These are phyloP conservation scores for Cyberlindnera misumaiensis DNA, from an alignment of 805 yeast species.

Conservation along the genomic window DNA sequence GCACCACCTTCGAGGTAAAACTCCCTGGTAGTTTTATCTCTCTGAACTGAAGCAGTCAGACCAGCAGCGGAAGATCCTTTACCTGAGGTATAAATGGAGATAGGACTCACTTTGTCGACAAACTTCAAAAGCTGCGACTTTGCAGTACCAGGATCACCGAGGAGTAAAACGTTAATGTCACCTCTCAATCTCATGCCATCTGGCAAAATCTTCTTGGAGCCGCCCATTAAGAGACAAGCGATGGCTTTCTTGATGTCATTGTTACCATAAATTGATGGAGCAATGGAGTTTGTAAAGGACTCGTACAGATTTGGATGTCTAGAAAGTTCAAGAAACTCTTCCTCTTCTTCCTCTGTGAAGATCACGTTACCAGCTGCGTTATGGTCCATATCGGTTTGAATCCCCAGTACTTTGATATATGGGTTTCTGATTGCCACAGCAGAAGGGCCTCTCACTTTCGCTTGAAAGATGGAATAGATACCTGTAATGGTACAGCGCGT, in stretches of 20 bases:
- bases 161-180: slow-evolving; percentile 83
- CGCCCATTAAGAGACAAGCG: slow-evolving; percentile 88
- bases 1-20: slow-evolving; percentile 99
- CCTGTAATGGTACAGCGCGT: slow-evolving; percentile 90
- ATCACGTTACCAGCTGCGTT: slow-evolving; percentile 51
- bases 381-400: slow-evolving; percentile 75
- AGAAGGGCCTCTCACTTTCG: slow-evolving; percentile 48
- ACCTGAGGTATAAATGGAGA: slow-evolving; percentile 95
- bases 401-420: slow-evolving; percentile 79
- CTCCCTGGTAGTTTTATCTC: slow-evolving; percentile 83
- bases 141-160: slow-evolving; percentile 99
- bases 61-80: slow-evolving; percentile 99
- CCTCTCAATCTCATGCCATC: slow-evolving; percentile 97
- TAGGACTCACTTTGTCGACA: slow-evolving; percentile 91
- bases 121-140: slow-evolving; percentile 93
- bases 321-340: slow-evolving; percentile 75
- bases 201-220: slow-evolving; percentile 84
- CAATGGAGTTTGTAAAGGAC: slow-evolving; percentile 79
- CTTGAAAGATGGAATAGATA: slow-evolving; percentile 84
- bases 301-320: slow-evolving; percentile 82
- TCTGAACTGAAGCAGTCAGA: slow-evolving; percentile 94
- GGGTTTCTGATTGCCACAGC: slow-evolving; percentile 93
- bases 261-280: slow-evolving; percentile 95
- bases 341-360: slow-evolving; percentile 91
- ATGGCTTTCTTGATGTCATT: slow-evolving; percentile 89